These are phyloP conservation scores for Boletus patriciae DNA, from an alignment of 768 basidiomycete species.

Conservation along the genomic window DNA sequence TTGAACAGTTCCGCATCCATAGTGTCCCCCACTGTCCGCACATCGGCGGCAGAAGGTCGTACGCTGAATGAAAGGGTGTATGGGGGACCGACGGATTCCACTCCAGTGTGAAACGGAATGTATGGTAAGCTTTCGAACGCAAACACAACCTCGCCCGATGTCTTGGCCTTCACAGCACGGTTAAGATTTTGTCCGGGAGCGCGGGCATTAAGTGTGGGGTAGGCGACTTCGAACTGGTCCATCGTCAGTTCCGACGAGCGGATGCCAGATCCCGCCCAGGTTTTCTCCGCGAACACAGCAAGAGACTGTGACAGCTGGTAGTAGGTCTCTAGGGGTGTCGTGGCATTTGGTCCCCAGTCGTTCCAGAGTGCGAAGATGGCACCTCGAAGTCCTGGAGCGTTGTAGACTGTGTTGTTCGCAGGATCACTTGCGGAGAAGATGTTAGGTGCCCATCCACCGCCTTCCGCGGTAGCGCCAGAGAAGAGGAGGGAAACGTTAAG, in stretches of 20 bases:
- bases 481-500: conserved; percentile 34
- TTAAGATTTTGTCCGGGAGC: conserved; percentile 48
- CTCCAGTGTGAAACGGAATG: conserved; percentile 28
- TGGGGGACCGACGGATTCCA: conserved; percentile 44
- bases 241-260: conserved; percentile 36
- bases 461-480: conserved; percentile 27
- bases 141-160: conserved; percentile 32
- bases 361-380: conserved; percentile 42
- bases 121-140: conserved; percentile 19
- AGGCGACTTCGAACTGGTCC: conserved; percentile 37
- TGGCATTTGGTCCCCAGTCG: conserved; percentile 49
- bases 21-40: conserved; percentile 12
- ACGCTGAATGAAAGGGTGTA: conserved; percentile 43
- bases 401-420: conserved; percentile 34
- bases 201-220: conserved; percentile 37
- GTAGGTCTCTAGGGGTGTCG: conserved; percentile 44
- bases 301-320: conserved; percentile 43
- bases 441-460: conserved; percentile 39
- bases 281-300: conserved; percentile 43
- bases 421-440: conserved; percentile 32
- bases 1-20: conserved; percentile 32
- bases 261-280: conserved; percentile 43
- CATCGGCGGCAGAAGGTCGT: conserved; percentile 27
- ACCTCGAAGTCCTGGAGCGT: conserved; percentile 32
- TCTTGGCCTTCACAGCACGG: conserved; percentile 33